Evolutionary conservation across 164 flowering plant genomes (phyloP), one percentile per base, ranked within the genome.

Genomic region (Vitis rupestris): DNA sequence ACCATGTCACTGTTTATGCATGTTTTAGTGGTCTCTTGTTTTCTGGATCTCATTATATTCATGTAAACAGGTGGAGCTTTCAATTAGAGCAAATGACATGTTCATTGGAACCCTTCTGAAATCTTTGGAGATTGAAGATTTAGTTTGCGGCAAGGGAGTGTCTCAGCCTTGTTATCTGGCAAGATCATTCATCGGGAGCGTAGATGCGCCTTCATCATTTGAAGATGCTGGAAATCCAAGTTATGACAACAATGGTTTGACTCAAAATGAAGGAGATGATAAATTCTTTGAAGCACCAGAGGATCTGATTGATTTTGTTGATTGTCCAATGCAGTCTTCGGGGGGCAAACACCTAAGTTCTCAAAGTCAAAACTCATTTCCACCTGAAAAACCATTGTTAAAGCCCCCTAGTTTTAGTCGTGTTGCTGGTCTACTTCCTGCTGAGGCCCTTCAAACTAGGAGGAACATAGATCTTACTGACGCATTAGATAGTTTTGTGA

Each of bases 91-190:
- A 57, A 90, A 82, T 70, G 98, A 93, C 78, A 83, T 95, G 88
- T 82, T 90, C 72, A 86, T 95, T 79, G 99, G 97, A 47, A 88
- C 91, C 50, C 74, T 93, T 52, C 76, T 95, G 74, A 91, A 88
- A 72, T 86, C 99, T 8, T 75, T 95, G 79, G 99, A 95, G 81
- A 80, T 95, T 66, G 97, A 93, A 80, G 99, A 95, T 82, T 80
- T 91, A 70, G 87, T 87, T 76, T 76, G 73, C 72, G 37, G 70
- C 60, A 80, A 73, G 37, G 82, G 77, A 54, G 59, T 50, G 54
- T 73, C 79, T 63, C 76, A 53, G 44, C 84, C 89, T 64, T 82
- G 85, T 67, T 95, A 81, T 74, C 67, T 95, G 57, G 98, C 95
- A 49, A 83, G 94, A 80, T 95, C 99, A 57, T 86, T 90, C 67